Evolutionary conservation across 2,329 filamentous ascomycete species (phyloP).

Genomic region (Trematosphaeria pertusa): DNA sequence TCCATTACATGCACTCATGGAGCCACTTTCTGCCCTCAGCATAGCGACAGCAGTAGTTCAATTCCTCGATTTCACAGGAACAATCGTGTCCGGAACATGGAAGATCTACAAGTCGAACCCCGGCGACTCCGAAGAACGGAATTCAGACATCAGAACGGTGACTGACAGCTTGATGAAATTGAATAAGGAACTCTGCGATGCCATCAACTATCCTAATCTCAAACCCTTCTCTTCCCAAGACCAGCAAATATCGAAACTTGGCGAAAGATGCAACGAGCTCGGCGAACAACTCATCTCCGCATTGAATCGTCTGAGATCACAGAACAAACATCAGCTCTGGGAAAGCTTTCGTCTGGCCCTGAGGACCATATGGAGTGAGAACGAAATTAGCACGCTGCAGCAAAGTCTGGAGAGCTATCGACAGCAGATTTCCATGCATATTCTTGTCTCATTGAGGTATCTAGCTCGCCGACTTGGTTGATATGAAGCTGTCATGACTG

Average conservation of each 20-base stretch:
- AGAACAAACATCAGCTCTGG: slow-evolving; percentile 5
- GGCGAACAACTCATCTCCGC: not conserved
- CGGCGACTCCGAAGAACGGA: no score
- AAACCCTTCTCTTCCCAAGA: slow-evolving; percentile 7
- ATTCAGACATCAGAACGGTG: no score
- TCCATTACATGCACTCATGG: no score
- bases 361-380: slow-evolving; percentile 10
- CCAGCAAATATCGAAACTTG: not conserved
- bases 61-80: slow-evolving; percentile 16
- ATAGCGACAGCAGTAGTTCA: slow-evolving; percentile 9
- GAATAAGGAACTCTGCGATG: no score
- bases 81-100: slow-evolving; percentile 5
- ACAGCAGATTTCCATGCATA: slow-evolving; percentile 14
- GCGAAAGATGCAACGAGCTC: not conserved
- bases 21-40: slow-evolving; percentile 2
- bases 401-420: slow-evolving; percentile 11
- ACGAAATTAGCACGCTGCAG: slow-evolving; percentile 3
- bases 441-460: slow-evolving; percentile 7
- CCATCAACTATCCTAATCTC: no score
- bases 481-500: not conserved
- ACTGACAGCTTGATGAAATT: no score
- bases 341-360: slow-evolving; percentile 10
- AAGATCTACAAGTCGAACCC: slow-evolving; percentile 4
- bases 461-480: not conserved
- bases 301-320: not conserved